Conservation (phyloP, 495 filamentous ascomycete species). For the Hypoxylon fragiforme region DNA sequence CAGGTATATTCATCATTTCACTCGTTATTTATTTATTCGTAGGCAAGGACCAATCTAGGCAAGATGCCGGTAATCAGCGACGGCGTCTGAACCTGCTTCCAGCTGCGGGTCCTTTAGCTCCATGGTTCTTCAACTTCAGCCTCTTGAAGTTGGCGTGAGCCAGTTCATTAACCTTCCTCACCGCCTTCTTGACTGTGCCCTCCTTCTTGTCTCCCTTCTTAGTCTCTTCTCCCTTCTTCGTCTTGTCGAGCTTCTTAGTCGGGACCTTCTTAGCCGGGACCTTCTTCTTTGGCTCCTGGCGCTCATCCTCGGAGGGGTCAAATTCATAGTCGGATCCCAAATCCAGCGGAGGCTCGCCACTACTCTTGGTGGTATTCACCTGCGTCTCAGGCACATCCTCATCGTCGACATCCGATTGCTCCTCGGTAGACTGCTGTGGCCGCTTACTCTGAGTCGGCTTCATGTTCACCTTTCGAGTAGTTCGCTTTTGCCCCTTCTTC, state of each 20-base stretch:
- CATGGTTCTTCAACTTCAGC: constrained; percentile 72
- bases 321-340: constrained; percentile 33
- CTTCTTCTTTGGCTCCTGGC: constrained; percentile 45
- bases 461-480: constrained; percentile 78
- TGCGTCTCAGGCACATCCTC: constrained; percentile 52
- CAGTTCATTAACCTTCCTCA: constrained; percentile 69
- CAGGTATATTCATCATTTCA: too few relatives aligned
- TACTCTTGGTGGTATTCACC: constrained; percentile 31
- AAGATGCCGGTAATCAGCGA: too few relatives aligned
- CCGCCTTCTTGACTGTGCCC: constrained; percentile 58
- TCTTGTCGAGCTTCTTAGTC: constrained; percentile 36
- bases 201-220: constrained; percentile 43
- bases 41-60: constrained; percentile 36
- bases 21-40: too few relatives aligned
- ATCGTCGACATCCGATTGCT: constrained; percentile 17
- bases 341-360: constrained; percentile 18
- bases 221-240: too few relatives aligned
- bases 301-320: constrained; percentile 29
- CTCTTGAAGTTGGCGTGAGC: constrained; percentile 83
- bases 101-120: constrained; percentile 54
- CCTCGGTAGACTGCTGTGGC: constrained; percentile 40
- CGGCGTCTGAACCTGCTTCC: constrained; percentile 54
- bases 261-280: constrained; percentile 33
- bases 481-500: constrained; percentile 91
- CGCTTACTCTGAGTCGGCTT: constrained; percentile 50